Base-by-base conservation (phyloP, 2,329 filamentous ascomycete species). In the Eurotiales sp. region DNA sequence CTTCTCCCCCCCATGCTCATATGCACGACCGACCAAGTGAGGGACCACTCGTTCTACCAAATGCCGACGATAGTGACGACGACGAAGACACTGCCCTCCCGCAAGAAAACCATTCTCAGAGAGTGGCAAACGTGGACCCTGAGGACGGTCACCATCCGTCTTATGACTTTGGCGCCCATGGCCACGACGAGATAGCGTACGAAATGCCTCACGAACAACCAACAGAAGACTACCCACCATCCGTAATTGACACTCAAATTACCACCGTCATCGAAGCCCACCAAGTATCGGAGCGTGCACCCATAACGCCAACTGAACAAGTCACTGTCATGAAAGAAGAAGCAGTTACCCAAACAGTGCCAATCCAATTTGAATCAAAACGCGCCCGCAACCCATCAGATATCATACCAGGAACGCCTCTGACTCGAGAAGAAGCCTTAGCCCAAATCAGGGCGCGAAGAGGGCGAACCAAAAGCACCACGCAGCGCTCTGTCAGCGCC, bases 371-470 rank as follows among this genome's bases (percentile, higher is more conserved):
- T 15, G 68, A 68, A 41, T 62, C 60, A 11, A 43, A 49, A 36
- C 42, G 53, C 14, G 37, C 54, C 2, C 53, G 57, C 3, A 60
- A 62, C 47, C 46, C 59, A 43, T 55, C 64, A 44, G 58, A 58
- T 23, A 59, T 61, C 22, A 55, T 73, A 14, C 66, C 69, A 1
- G 68, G 71, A n/a, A 72, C 70, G 1, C 73, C 74, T 3, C 68
- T 76, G 48, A 72, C 66, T 45, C 70, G 74, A 17, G 74, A 77
- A 62, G 69, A 74, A 53, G 75, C 75, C 2, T 64, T 77, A 1
- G 75, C 75, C 7, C 73, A 76, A 55, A 77, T 77, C 37, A 62
- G 73, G 51, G 74, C 73, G n/a, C 63, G 75, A 42, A 66, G 75
- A 49, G 72, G 69, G 12, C 66, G 73, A 45, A 70, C 75, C n/a